Evolutionary conservation across 768 basidiomycete genomes (phyloP), one percentile per base, ranked within the genome.

Genomic region (Chalciporus pseudorubinellus): DNA sequence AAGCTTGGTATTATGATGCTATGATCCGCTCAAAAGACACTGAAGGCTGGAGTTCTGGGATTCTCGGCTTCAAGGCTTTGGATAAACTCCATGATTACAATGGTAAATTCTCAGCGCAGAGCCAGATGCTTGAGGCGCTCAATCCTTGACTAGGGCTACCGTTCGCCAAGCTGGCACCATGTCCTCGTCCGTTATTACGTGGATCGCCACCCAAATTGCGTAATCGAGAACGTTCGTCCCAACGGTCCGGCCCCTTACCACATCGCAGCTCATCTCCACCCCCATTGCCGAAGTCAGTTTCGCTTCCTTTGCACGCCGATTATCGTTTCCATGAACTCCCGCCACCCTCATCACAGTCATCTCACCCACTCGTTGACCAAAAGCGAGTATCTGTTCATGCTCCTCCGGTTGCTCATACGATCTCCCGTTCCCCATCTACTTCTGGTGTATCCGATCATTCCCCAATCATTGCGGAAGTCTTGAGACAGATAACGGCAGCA

Each of bases 271-370:
- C 79, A n/a, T 83, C 87, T 0, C 90, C 91, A 1, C 91, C 91
- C 1, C 91, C 90, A 31, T 75, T 92, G 18, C 90, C 90, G 21
- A 89, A 92, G 70, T 87, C 89, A 4, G 90, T 78, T 14, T 85
- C 87, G 12, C 70, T 92, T 3, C 90, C 90, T 43, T 70, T 92
- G 55, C 90, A 92, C 64, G 73, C 85, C 12, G 77, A 69, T 45
- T 69, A 70, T 40, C 69, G 69, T 45, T 47, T 57, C 42, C 67
- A 60, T 13, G 67, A 69, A 31, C 59, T 60, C 46, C 39, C 57
- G 2, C 65, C 65, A 31, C 55, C 55, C n/a, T 39, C 59, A 47
- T 59, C 61, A 7, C 67, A 69, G 39, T 51, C 59, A 6, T 51
- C 59, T 24, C 54, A 62, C 29, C 31, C 44, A 42, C 50, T 57